These are phyloP conservation scores for Penicillium nordicum DNA, from an alignment of 2,329 filamentous ascomycete genomes.

Conservation along the genomic window DNA sequence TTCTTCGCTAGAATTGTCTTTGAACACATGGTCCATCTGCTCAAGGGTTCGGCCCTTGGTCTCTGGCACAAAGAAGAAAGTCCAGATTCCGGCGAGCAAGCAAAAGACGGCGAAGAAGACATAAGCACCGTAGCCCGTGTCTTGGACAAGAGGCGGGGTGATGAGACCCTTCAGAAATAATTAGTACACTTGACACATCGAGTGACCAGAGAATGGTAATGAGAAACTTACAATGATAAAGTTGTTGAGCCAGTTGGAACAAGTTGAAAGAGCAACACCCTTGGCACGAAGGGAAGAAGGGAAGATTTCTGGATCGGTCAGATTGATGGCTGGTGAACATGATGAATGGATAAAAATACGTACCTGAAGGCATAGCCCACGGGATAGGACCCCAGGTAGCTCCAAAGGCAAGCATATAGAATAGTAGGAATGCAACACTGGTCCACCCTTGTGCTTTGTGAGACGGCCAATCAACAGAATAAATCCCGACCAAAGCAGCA, in stretches of 20 bases:
- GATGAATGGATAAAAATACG: background rate
- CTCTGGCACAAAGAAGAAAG: constrained; percentile 55
- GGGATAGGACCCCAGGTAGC: constrained; percentile 55
- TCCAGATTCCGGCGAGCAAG: constrained; percentile 50
- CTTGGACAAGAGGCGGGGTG: constrained; percentile 61
- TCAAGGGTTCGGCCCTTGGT: constrained; percentile 56
- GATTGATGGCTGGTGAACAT: background rate
- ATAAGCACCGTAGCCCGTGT: constrained; percentile 53
- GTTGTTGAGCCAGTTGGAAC: constrained; percentile 63
- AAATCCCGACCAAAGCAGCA: constrained; percentile 54
- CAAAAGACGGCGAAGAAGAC: constrained; percentile 60
- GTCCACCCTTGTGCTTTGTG: constrained; percentile 54
- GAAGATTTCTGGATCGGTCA: constrained; percentile 58
- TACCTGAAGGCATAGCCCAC: constrained; percentile 42
- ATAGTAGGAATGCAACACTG: constrained; percentile 57
- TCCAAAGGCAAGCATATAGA: constrained; percentile 63
- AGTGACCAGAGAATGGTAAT: background rate
- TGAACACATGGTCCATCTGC: constrained; percentile 51
- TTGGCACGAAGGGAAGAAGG: constrained; percentile 60
- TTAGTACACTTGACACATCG: constrained; percentile 12
- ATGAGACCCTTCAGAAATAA: constrained; percentile 51
- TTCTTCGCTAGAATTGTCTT: constrained; percentile 35
- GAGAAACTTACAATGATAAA: constrained; percentile 52
- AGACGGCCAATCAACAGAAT: constrained; percentile 49
- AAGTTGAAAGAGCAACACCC: constrained; percentile 63